These are phyloP conservation scores for Yamagishiella unicocca DNA, from an alignment of 139 green algal genomes.

Conservation along the genomic window DNA sequence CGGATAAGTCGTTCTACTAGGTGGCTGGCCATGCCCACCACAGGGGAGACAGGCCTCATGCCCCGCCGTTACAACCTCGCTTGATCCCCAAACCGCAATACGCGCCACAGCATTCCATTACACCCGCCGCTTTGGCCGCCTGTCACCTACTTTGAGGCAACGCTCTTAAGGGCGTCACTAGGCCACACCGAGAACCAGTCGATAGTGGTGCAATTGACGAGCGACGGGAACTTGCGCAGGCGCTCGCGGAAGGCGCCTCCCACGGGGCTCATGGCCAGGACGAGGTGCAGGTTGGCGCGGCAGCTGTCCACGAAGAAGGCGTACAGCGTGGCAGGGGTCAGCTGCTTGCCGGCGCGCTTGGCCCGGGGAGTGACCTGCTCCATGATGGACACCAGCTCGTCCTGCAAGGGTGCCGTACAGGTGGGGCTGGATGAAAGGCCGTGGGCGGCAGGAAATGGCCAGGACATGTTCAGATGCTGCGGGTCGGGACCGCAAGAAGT, in stretches of 20 bases:
- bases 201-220: slow-evolving; percentile 88
- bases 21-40: too few relatives aligned
- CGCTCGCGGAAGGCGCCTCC: slow-evolving; percentile 80
- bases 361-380: slow-evolving; percentile 59
- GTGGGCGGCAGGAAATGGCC: background rate
- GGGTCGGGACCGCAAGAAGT: too few relatives aligned
- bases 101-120: too few relatives aligned
- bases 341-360: slow-evolving; percentile 63
- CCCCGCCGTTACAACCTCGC: too few relatives aligned
- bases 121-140: too few relatives aligned
- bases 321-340: slow-evolving; percentile 59
- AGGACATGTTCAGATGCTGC: too few relatives aligned
- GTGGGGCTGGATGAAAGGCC: background rate
- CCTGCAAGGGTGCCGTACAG: slow-evolving; percentile 3
- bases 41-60: too few relatives aligned
- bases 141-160: slow-evolving; percentile 65
- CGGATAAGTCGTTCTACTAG: too few relatives aligned
- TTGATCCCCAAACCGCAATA: too few relatives aligned
- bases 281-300: slow-evolving; percentile 75
- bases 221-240: slow-evolving; percentile 80
- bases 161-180: slow-evolving; percentile 76
- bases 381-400: slow-evolving; percentile 60
- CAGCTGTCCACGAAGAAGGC: slow-evolving; percentile 76
- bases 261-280: slow-evolving; percentile 80
- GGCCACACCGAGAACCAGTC: slow-evolving; percentile 80